These are phyloP conservation scores for Trametes gibbosa DNA, from an alignment of 768 basidiomycete species.

Conservation along the genomic window DNA sequence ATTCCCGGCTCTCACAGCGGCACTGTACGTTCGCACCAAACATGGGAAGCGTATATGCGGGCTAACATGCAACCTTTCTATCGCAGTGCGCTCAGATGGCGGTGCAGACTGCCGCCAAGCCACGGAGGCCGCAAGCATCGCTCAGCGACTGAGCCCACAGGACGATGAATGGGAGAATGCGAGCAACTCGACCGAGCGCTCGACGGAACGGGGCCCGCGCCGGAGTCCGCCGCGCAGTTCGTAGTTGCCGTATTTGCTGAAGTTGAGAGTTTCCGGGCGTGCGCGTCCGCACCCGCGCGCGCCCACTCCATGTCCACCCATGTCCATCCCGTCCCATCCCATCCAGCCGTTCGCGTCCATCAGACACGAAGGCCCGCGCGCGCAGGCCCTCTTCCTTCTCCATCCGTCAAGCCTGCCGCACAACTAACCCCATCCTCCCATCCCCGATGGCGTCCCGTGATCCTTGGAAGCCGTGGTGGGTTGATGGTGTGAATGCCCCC, in stretches of 20 bases:
- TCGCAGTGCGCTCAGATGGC: constrained; percentile 77
- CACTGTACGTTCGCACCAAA: constrained; percentile 55
- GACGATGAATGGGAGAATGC: constrained; percentile 28
- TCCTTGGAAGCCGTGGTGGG: background rate
- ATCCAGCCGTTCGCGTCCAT: background rate
- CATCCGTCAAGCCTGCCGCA: background rate
- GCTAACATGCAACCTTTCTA: constrained; percentile 21
- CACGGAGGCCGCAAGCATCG: constrained; percentile 26
- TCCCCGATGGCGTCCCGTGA: background rate
- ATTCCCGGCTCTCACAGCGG: constrained; percentile 45
- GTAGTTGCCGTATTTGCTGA: background rate
- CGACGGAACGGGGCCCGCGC: constrained; percentile 17
- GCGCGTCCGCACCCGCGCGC: background rate
- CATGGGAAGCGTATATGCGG: constrained; percentile 13
- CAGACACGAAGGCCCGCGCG: background rate
- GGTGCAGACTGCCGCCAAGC: constrained; percentile 68
- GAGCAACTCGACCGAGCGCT: constrained; percentile 25
- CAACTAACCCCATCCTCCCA: background rate
- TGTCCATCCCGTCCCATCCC: background rate
- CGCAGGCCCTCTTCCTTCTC: background rate
- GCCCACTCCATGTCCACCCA: background rate
- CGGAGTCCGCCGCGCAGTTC: constrained; percentile 15
- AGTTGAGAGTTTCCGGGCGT: background rate
- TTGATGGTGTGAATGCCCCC: background rate
- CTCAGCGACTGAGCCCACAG: constrained; percentile 27